Evolutionary conservation across 352 stramenopile species (phyloP), one percentile per base, ranked within the genome.

Genomic region (Pythium aquatile): DNA sequence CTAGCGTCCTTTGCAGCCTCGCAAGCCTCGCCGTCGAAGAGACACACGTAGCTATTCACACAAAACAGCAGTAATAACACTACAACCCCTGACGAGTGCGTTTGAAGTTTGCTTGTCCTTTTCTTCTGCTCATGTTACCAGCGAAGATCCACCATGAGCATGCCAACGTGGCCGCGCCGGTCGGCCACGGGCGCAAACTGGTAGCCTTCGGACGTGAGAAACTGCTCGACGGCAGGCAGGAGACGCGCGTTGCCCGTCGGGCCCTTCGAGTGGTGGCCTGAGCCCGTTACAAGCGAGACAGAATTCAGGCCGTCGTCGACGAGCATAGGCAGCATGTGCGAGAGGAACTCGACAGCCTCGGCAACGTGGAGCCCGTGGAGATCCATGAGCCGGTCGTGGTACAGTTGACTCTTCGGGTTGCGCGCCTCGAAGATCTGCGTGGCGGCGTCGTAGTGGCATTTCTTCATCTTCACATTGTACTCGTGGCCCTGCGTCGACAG

Each of bases 381-480:
- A 70, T 95, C 86, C 79, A 95, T 88, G 60, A 95, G 62, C 28
- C 72, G 81, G 20, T 93, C 83, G 58, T 82, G 78, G 55, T 93
- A 91, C 44, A 93, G 55, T 70, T 93, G 85, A 55, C 70, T 85
- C 24, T 79, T 72, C 55, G 86, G 81, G 60, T 95, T 95, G 20
- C 86, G 83, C 48, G 78, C 68, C 58, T 93, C 79, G 53, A 95
- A 95, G 59, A 95, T 93, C 47, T 83, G 73, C 16, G 78, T 79
- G 30, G 86, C 86, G 3, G 86, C 86, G 11, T 81, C 48, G 62
- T 87, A 93, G 70, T 95, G 86, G 55, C 74, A 83, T 16, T 85
- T 74, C 68, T 95, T 95, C 86, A 95, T 95, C 70, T 92, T 85
- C 28, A 63, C 73, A 49, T 93, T 95, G 74, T 87, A 88, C 33